Evolutionary conservation across 345 rosid species (phyloP), one percentile per base, ranked within the genome.

Genomic region (Pistacia integerrima): DNA sequence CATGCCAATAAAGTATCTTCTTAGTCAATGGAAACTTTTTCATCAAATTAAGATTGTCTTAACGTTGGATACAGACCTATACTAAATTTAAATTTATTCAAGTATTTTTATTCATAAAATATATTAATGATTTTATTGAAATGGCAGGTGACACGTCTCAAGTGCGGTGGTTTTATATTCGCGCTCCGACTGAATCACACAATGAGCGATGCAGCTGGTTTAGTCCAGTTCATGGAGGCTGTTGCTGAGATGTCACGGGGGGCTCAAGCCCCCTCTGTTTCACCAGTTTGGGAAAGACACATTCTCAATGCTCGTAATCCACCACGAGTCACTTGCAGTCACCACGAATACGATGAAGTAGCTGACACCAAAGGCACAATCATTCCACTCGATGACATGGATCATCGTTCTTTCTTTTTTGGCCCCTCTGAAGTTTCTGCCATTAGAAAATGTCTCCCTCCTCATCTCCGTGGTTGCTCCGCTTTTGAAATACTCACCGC

Each of bases 351-450:
- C 35, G 93, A 85, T 4, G 77, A 73, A n/a, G 80, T 86, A 1
- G 73, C 60, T 52, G 85, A 60, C 52, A 74, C 75, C 11, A 77
- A 75, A 4, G 77, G 80, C 73, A 56, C 78, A 14, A 74, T 80
- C 33, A 74, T 82, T 46, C 74, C 75, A 0, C 69, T 62, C 17
- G 78, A 75, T 6, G 74, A 72, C 67, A 78, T 86, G 79, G 78
- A 65, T 20, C 84, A 69, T 22, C 87, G 86, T 17, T 88, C 90
- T 18, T 90, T 90, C 85, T 88, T 88, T 74, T 84, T 90, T 28
- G 88, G 89, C 1, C 25, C 80, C 0, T 33, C 56, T 0, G 88
- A 90, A 51, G 12, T 90, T 18, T 30, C 88, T 1, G 82, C 84
- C 11, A 69, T 90, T 55, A 79, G 89, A 9, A 63, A 52, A 12